Percentiles rank a stretch among this genome's conserved stretches.
phyloP scores from a whole-genome alignment of 495 filamentous ascomycete genomes.

The Cenococcum geophilum region DNA sequence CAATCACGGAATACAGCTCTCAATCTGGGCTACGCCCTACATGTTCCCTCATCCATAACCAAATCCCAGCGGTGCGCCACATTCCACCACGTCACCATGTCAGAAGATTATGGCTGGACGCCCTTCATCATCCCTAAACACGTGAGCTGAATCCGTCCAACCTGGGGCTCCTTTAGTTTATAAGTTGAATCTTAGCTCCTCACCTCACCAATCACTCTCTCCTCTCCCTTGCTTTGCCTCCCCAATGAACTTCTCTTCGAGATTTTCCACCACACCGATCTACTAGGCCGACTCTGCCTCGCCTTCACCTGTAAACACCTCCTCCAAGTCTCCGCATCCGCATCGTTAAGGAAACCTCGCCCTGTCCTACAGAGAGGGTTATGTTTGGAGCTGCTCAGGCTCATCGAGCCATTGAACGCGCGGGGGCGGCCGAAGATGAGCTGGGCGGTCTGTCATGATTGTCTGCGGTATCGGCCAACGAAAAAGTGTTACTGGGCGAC shows the following conservation, averaged over 20 bases:
- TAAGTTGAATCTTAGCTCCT: not conserved
- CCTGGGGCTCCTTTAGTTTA: not conserved
- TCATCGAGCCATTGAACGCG: not conserved
- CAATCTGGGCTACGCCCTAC: no score
- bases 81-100: no score
- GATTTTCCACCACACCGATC: not conserved
- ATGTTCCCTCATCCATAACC: no score
- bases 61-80: no score
- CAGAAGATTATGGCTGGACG: not conserved
- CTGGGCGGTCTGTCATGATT: not conserved
- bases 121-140: not conserved
- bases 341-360: not conserved
- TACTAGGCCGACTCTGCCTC: not conserved
- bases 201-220: not conserved
- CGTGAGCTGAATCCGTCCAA: not conserved
- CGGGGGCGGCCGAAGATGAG: not conserved
- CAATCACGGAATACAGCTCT: no score
- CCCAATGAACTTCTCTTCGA: not conserved
- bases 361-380: not conserved
- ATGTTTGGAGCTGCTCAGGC: not conserved
- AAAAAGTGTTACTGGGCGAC: not conserved
- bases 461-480: not conserved
- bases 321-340: not conserved
- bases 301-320: not conserved
- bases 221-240: not conserved